Evolutionary conservation across 2,329 filamentous ascomycete species (phyloP), one percentile per base, ranked within the genome.

Genomic region (Apiospora kogelbergensis): DNA sequence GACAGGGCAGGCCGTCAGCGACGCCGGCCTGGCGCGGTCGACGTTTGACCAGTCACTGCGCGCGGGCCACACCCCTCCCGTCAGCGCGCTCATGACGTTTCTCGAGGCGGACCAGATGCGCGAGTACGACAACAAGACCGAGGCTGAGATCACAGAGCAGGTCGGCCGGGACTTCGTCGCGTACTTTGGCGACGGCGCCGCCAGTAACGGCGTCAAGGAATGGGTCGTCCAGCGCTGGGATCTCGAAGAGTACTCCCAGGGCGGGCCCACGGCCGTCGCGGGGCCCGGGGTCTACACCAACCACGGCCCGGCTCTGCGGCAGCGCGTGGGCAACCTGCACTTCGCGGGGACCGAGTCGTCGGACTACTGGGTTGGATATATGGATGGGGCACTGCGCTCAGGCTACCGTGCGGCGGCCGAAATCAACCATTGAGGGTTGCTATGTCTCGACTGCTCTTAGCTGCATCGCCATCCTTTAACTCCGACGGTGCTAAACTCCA

Each of bases 331-430:
- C 0, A 67, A 67, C 20, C 2, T 67, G 37, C 66, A 67, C 26
- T 67, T 67, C 41, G 66, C 66, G 3, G 66, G 66, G 10, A 60
- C 66, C 5, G 66, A 67, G 22, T 30, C 42, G 4, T 60, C 66
- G 20, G 66, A 60, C 66, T 60, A 57, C 26, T 67, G 44, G 66
- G n/a, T 60, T 6, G 66, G 66, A 3, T 67, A 67, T 20, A 60
- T 67, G 66, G 66, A 67, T 5, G 66, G 66, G 13, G 66, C 66
- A 6, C 40, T 67, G 30, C 66, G 66, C 33, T 33, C 44, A 11
- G 66, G 66, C 6, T 60, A 67, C n/a, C 66, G 66, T 24, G 66
- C 66, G 13, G 66, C 66, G 13, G 33, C 44, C 10, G 66, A 67
- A 45, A 30, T 68, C 66, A 45, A 30, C 67, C 66, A 40, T 69